Conservation (phyloP, 352 stramenopile genomes). For the Hyaloperonospora brassicae region DNA sequence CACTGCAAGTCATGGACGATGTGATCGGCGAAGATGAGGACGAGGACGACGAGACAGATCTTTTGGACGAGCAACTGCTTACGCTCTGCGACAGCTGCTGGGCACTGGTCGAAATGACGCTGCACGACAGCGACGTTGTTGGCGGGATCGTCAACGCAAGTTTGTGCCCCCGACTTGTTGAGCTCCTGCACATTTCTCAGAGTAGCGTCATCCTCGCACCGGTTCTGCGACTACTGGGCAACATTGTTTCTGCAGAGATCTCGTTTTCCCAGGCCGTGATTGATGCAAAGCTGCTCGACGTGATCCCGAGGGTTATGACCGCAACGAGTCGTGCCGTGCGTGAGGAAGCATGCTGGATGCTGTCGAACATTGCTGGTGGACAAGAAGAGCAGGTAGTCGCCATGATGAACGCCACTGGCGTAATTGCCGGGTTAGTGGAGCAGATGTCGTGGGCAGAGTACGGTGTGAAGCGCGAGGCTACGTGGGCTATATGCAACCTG, state of each 20-base stretch:
- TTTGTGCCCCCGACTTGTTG: conserved; percentile 63
- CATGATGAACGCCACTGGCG: conserved; percentile 62
- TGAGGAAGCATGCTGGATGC: conserved; percentile 83
- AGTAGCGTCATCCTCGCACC: conserved; percentile 77
- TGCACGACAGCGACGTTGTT: conserved; percentile 63
- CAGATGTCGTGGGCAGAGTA: conserved; percentile 86
- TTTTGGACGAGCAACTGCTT: conserved; percentile 78
- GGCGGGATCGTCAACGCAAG: conserved; percentile 49
- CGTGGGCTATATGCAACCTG: conserved; percentile 83
- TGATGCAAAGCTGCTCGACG: conserved; percentile 67
- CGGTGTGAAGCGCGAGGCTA: conserved; percentile 75
- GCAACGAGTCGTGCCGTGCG: conserved; percentile 71
- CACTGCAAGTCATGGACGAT: conserved; percentile 78
- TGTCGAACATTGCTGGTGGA: conserved; percentile 77
- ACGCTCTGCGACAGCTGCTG: conserved; percentile 82
- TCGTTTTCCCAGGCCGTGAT: conserved; percentile 68
- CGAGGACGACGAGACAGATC: conserved; percentile 59
- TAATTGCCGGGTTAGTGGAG: conserved; percentile 60
- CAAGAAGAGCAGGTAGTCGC: conserved; percentile 66
- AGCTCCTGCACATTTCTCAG: conserved; percentile 78
- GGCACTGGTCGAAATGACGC: conserved; percentile 74
- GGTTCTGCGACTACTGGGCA: conserved; percentile 65
- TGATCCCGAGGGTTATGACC: conserved; percentile 76
- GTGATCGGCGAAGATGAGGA: conserved; percentile 72
- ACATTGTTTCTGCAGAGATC: conserved; percentile 79